Conservation (phyloP, 176 grass and related monocot species). For the Bromus sterilis region DNA sequence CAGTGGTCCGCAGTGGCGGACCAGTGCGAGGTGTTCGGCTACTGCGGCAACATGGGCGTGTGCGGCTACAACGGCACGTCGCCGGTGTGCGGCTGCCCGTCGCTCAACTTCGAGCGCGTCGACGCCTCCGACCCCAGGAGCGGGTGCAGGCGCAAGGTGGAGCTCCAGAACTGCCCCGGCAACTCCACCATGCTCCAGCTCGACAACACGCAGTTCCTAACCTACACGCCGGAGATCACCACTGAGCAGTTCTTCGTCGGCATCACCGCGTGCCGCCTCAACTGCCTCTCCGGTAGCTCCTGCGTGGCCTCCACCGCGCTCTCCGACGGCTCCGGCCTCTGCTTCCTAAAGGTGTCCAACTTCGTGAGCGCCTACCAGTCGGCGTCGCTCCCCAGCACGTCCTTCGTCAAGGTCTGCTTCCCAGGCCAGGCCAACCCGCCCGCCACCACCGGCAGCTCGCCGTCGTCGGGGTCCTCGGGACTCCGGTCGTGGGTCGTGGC, state of each 20-base stretch:
- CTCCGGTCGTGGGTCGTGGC: conserved; percentile 61
- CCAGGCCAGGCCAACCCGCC: conserved; percentile 20
- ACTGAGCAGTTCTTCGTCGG: conserved; percentile 85
- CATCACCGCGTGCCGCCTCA: conserved; percentile 75
- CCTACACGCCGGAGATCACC: conserved; percentile 61
- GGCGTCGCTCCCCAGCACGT: conserved; percentile 76
- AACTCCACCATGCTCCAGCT: conserved; percentile 89
- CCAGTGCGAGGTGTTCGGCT: conserved; percentile 97
- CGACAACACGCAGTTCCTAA: conserved; percentile 80
- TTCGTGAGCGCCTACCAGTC: conserved; percentile 85
- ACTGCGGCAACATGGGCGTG: conserved; percentile 85
- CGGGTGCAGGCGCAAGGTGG: conserved; percentile 45
- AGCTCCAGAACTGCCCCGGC: conserved; percentile 52
- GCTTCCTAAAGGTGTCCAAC: conserved; percentile 74
- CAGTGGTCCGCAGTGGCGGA: conserved; percentile 87
- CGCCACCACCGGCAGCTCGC: no score
- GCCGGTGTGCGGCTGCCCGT: conserved; percentile 74
- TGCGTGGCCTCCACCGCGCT: conserved; percentile 83
- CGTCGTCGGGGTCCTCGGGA: not conserved
- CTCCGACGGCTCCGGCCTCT: conserved; percentile 81
- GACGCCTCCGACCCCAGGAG: conserved; percentile 10
- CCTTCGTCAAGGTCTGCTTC: conserved; percentile 92
- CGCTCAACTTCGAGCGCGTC: conserved; percentile 43
- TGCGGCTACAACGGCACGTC: conserved; percentile 79
- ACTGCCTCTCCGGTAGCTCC: conserved; percentile 72